These are phyloP conservation scores for Kodamaea nitidulidarum DNA, from an alignment of 805 yeast species.

Conservation along the genomic window DNA sequence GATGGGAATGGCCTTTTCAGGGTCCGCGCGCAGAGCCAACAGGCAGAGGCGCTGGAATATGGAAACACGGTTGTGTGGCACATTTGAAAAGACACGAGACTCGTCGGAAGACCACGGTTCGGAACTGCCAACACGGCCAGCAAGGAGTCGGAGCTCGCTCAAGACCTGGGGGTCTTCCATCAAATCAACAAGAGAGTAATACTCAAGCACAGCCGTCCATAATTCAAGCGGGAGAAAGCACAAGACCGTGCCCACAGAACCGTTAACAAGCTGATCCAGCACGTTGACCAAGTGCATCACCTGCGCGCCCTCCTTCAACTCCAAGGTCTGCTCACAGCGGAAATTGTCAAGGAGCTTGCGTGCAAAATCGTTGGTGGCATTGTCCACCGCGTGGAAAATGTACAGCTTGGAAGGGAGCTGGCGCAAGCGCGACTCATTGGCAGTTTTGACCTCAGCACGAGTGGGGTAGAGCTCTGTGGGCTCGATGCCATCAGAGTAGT, in stretches of 20 bases:
- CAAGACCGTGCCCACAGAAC: constrained; percentile 77
- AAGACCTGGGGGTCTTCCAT: constrained; percentile 16
- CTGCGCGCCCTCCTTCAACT: constrained; percentile 81
- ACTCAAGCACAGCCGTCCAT: constrained; percentile 22
- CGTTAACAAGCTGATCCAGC: constrained; percentile 80
- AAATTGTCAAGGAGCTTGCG: constrained; percentile 48
- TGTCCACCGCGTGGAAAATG: constrained; percentile 42
- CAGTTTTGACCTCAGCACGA: constrained; percentile 73
- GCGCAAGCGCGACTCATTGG: constrained; percentile 48
- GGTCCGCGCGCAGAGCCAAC: constrained; percentile 16
- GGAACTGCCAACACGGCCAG: constrained; percentile 21
- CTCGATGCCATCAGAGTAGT: constrained; percentile 66
- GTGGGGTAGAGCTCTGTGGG: constrained; percentile 92
- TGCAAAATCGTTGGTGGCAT: constrained; percentile 17
- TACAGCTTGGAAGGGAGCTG: constrained; percentile 45
- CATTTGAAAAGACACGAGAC: constrained; percentile 12
- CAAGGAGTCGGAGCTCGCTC: constrained; percentile 21
- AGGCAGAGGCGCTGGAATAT: constrained; percentile 19
- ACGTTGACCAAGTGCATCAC: constrained; percentile 86
- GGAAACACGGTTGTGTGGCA: constrained; percentile 25
- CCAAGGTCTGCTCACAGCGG: constrained; percentile 65
- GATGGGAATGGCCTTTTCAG: constrained; percentile 33
- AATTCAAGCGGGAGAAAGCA: constrained; percentile 41
- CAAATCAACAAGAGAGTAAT: constrained; percentile 18
- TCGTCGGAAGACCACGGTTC: constrained; percentile 18